Conservation (phyloP, 169 alveolate genomes). For the Babesia caballi region DNA sequence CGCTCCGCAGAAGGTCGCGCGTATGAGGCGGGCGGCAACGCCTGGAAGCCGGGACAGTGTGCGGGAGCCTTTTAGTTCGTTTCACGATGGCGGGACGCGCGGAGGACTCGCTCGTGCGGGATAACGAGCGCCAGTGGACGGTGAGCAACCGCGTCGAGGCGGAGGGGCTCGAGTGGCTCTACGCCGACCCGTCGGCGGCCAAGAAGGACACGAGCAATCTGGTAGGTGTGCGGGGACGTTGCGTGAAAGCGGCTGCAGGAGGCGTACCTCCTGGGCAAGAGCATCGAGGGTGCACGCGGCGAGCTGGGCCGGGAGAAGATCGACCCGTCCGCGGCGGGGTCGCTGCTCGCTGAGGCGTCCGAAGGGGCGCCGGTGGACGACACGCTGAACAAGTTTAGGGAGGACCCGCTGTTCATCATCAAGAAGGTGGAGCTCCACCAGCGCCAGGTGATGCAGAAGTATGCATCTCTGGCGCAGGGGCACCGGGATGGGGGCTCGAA, state of each 20-base stretch:
- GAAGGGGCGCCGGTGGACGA: slow-evolving; percentile 4
- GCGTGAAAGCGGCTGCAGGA: slow-evolving; percentile 5
- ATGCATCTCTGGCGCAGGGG: slow-evolving; percentile 39
- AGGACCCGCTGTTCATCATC: slow-evolving; percentile 61
- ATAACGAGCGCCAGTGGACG: slow-evolving; percentile 49
- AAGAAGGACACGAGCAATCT: slow-evolving; percentile 3
- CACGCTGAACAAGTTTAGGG: slow-evolving; percentile 54
- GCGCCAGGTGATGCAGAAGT: slow-evolving; percentile 46
- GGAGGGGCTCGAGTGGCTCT: slow-evolving; percentile 70
- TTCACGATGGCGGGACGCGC: slow-evolving; percentile 14
- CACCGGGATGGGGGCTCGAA: too few relatives aligned
- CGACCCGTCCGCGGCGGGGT: slow-evolving; percentile 35
- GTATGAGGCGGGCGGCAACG: neutral
- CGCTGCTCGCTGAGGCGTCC: slow-evolving; percentile 29
- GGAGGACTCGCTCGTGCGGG: slow-evolving; percentile 23
- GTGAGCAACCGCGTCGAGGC: slow-evolving; percentile 41
- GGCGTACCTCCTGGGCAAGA: slow-evolving; percentile 51
- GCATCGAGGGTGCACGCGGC: slow-evolving; percentile 62
- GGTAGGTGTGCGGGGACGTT: neutral
- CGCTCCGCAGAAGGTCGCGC: neutral
- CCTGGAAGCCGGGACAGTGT: neutral
- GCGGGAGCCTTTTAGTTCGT: neutral
- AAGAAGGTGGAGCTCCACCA: slow-evolving; percentile 61
- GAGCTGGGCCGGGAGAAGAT: slow-evolving; percentile 17
- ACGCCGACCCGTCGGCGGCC: slow-evolving; percentile 52